These are phyloP conservation scores for Candida insectorum DNA, from an alignment of 805 yeast species.

Conservation along the genomic window DNA sequence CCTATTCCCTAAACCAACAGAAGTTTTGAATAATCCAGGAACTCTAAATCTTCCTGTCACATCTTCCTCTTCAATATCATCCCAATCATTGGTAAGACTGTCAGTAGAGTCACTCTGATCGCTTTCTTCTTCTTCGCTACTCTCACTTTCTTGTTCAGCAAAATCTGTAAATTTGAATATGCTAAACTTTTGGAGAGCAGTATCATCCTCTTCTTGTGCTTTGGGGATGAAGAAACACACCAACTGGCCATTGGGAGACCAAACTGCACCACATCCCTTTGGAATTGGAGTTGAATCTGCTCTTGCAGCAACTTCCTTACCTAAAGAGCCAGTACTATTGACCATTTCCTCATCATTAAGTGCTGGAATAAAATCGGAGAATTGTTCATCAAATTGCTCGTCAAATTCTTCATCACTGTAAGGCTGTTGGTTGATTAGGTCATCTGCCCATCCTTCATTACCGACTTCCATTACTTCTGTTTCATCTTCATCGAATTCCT, in stretches of 20 bases:
- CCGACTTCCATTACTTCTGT: slow-evolving; percentile 31
- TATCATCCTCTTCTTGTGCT: slow-evolving; percentile 29
- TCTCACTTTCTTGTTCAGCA: slow-evolving; percentile 28
- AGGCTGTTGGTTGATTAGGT: slow-evolving; percentile 36
- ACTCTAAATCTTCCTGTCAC: slow-evolving; percentile 42
- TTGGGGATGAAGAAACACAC: slow-evolving; percentile 78
- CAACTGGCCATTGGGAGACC: slow-evolving; percentile 76
- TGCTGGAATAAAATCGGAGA: slow-evolving; percentile 39
- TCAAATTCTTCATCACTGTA: slow-evolving; percentile 15
- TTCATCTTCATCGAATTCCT: slow-evolving; percentile 20
- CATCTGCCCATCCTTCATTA: slow-evolving; percentile 42
- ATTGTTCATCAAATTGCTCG: slow-evolving; percentile 26
- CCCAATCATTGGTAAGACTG: slow-evolving; percentile 67
- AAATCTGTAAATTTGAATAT: slow-evolving; percentile 42
- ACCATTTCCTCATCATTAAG: slow-evolving; percentile 35
- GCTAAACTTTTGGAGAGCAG: slow-evolving; percentile 47
- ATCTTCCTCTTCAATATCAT: slow-evolving; percentile 59
- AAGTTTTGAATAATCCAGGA: slow-evolving; percentile 47
- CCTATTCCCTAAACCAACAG: slow-evolving; percentile 37
- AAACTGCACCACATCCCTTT: slow-evolving; percentile 87
- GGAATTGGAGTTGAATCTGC: slow-evolving; percentile 84
- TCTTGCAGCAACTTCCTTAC: slow-evolving; percentile 1
- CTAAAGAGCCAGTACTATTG: slow-evolving; percentile 17
- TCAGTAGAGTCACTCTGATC: slow-evolving; percentile 37
- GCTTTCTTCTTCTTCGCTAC: slow-evolving; percentile 18